These are phyloP conservation scores for Metschnikowia cubensis DNA, from an alignment of 805 yeast species.

Conservation along the genomic window DNA sequence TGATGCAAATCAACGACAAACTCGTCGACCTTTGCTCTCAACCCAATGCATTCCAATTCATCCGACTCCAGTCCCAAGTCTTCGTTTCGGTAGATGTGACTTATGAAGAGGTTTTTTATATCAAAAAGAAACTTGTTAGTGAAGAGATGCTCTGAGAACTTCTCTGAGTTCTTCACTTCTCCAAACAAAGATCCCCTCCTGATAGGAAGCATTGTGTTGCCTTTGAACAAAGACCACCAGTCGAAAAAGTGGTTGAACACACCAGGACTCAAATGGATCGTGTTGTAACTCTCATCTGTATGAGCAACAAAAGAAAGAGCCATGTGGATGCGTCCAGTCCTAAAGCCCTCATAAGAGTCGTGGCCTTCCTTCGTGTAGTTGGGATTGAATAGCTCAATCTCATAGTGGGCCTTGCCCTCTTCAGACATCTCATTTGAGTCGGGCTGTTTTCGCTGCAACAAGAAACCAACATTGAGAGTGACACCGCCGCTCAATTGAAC, in stretches of 20 bases:
- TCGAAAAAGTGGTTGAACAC: constrained; percentile 62
- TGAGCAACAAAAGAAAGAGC: constrained; percentile 37
- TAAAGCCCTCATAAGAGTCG: constrained; percentile 40
- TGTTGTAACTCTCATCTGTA: constrained; percentile 48
- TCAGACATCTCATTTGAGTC: constrained; percentile 36
- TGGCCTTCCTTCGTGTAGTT: constrained; percentile 36
- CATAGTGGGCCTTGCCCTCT: constrained; percentile 56
- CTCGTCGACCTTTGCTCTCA: constrained; percentile 44
- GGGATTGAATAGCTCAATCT: constrained; percentile 56
- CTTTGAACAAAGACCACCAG: constrained; percentile 89
- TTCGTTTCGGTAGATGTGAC: constrained; percentile 64
- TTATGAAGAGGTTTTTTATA: constrained; percentile 65
- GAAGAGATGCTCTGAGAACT: constrained; percentile 69
- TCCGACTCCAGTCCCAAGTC: constrained; percentile 31
- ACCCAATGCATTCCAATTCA: constrained; percentile 60
- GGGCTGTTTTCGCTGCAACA: constrained; percentile 44
- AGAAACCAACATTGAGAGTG: constrained; percentile 52
- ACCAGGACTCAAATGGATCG: constrained; percentile 72
- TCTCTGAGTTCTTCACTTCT: constrained; percentile 49
- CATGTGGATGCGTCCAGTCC: constrained; percentile 40
- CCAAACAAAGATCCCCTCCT: constrained; percentile 72
- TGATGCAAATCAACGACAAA: constrained; percentile 41
- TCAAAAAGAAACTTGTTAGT: constrained; percentile 78
- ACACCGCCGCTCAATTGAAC: constrained; percentile 61
- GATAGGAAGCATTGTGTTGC: constrained; percentile 73